Evolutionary conservation across 805 yeast species (phyloP), one percentile per base, ranked within the genome.

Genomic region (Hanseniaspora nectarophila): DNA sequence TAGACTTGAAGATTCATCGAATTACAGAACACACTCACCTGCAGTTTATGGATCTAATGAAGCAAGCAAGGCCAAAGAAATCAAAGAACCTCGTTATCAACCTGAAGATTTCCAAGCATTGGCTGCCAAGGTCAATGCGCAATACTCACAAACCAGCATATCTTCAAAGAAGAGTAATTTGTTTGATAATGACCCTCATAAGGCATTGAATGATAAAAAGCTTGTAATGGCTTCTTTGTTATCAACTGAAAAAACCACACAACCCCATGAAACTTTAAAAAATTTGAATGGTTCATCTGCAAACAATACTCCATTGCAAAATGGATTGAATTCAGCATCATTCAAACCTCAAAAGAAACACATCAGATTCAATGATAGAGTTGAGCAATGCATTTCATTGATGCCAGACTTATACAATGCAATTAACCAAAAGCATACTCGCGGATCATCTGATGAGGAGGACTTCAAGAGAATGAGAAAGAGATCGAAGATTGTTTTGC

Each of bases 351-450:
- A n/a, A 29, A 18, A 13, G 31, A 77, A 94, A 55, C 95, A 77
- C 59, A 89, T 92, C 56, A 97, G 89, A 67, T 92, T 92, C 69
- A 92, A 83, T 64, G 94, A 87, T 63, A 79, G 88, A 51, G 99
- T 92, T 31, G 89, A 87, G 64, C 99, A 92, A 66, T 92, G 98
- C 66, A 21, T 43, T 15, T 40, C 51, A 21, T 26, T 51, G 5
- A 40, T 48, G 35, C 45, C 53, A 20, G 45, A 39, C 7, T 15
- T 18, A n/a, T 45, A n/a, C 31, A 15, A 8, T n/a, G 12, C 28
- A 6, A 48, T 16, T 24, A 29, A 24, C 9, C 40, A 32, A 32
- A 53, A 44, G 40, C 35, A 47, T 15, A n/a, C 12, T 21, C 43
- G 56, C 57, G 20, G 63, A 15, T 64, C 67, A n/a, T 63, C 64